Base-by-base conservation (phyloP, 805 yeast species). In the Zygosaccharomyces kombuchaensis region DNA sequence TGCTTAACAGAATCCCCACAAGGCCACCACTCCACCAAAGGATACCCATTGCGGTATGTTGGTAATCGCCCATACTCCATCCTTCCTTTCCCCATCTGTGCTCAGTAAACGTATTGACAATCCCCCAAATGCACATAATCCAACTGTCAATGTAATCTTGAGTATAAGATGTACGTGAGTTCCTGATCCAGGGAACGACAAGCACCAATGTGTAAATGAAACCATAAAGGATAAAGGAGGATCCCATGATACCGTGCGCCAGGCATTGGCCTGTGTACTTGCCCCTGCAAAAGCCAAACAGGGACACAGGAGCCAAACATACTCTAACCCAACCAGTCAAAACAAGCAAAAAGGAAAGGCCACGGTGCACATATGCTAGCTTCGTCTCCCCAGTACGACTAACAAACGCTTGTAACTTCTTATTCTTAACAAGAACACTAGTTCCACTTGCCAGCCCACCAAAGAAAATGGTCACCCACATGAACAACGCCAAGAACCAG, bases 191-290 rank as follows among this genome's bases (percentile, higher is more conserved):
- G 3, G 93, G 91, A 3, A 87, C 67, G 7, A 81, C 75, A 43
- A 91, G 71, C 57, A 87, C 82, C 57, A 81, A 63, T 2, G 79
- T 63, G 55, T 87, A 73, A 9, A 88, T 66, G 49, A 83, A 80
- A 3, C 96, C 96, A 62, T 91, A 91, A 3, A 74, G 66, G 9
- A 91, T 76, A 56, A 91, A 91, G 0, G 95, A 83, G 19, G 87
- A 76, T 0, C 98, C 98, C 98, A 91, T 91, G 49, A 91, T 87
- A 4, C 96, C 97, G 63, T 91, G 98, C 0, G 98, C 98, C 34
- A 89, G 77, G 65, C 98, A 91, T 67, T 91, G 98, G 19, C 98
- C 98, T 0, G 95, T 81, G 57, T 87, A 93, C 29, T 65, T 73
- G 4, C 76, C 85, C 55, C 87, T 81, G 67, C 98, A 91, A 65